These are phyloP conservation scores for Medicago ruthenica DNA, from an alignment of 306 rosid genomes.

Conservation along the genomic window DNA sequence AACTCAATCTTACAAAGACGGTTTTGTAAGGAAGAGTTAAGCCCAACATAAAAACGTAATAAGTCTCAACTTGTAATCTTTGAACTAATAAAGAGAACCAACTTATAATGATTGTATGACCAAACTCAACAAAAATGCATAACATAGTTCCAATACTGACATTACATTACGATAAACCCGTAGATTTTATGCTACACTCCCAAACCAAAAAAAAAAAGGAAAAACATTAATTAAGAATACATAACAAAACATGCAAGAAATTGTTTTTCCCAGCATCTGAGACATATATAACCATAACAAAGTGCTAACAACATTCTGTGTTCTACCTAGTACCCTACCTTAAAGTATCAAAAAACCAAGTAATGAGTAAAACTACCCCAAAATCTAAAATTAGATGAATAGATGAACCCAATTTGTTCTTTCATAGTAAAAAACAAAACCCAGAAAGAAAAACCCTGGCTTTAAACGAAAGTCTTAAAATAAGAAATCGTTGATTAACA, in stretches of 20 bases:
- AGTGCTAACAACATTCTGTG: slow-evolving; percentile 1
- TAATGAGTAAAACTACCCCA: background rate
- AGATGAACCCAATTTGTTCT: slow-evolving; percentile 16
- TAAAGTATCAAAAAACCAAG: slow-evolving; percentile 7
- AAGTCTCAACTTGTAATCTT: background rate
- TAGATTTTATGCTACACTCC: slow-evolving; percentile 24
- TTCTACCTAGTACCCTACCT: slow-evolving; percentile 15
- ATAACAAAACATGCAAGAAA: background rate
- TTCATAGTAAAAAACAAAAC: slow-evolving; percentile 14
- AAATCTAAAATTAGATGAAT: background rate
- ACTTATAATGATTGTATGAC: background rate
- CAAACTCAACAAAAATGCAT: slow-evolving; percentile 27
- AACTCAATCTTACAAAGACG: no score
- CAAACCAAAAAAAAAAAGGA: slow-evolving; percentile 17
- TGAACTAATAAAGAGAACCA: slow-evolving; percentile 18
- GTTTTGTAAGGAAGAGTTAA: no score
- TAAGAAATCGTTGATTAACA: background rate
- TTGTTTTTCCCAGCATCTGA: no score
- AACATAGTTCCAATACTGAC: slow-evolving; percentile 3
- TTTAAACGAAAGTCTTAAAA: background rate
- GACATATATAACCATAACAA: no score
- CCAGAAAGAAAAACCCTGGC: slow-evolving; percentile 25
- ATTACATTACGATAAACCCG: slow-evolving; percentile 10
- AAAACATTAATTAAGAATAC: slow-evolving; percentile 16
- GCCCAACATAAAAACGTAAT: no score